These are phyloP conservation scores for Bacterosira constricta DNA, from an alignment of 108 stramenopile species.

Conservation along the genomic window DNA sequence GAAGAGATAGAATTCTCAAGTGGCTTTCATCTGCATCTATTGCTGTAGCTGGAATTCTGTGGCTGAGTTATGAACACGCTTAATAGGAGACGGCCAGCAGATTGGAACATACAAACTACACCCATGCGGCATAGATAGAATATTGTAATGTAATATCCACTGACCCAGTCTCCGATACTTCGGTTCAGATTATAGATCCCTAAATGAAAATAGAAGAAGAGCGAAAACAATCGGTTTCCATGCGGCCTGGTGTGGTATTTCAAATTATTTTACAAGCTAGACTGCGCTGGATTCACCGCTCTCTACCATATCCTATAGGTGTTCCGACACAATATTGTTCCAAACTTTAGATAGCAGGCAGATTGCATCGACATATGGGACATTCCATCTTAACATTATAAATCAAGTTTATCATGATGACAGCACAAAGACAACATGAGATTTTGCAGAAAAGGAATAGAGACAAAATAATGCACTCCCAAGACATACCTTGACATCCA, in stretches of 20 bases:
- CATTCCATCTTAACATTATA: constrained; percentile 81
- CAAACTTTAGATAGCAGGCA: constrained; percentile 13
- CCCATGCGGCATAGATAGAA: too few relatives aligned
- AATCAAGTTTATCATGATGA: background rate
- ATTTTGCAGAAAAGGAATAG: background rate
- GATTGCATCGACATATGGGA: constrained; percentile 78
- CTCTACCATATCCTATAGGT: too few relatives aligned
- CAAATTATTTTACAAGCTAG: too few relatives aligned
- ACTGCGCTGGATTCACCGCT: too few relatives aligned
- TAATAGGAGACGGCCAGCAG: too few relatives aligned
- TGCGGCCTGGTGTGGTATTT: too few relatives aligned
- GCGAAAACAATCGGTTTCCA: too few relatives aligned
- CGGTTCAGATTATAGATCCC: too few relatives aligned
- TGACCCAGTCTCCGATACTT: too few relatives aligned
- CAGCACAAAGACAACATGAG: background rate
- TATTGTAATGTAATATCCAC: too few relatives aligned
- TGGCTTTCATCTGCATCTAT: constrained; percentile 32
- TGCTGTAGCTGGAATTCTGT: constrained; percentile 39
- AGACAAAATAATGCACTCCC: constrained; percentile 59
- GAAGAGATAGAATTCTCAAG: constrained; percentile 16
- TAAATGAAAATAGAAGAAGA: too few relatives aligned
- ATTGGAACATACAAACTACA: too few relatives aligned
- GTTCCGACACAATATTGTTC: background rate
- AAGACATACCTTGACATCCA: constrained; percentile 85
- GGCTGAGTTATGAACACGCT: constrained; percentile 72